Conservation (phyloP, 768 basidiomycete genomes). For the Leccinum truebloodii region DNA sequence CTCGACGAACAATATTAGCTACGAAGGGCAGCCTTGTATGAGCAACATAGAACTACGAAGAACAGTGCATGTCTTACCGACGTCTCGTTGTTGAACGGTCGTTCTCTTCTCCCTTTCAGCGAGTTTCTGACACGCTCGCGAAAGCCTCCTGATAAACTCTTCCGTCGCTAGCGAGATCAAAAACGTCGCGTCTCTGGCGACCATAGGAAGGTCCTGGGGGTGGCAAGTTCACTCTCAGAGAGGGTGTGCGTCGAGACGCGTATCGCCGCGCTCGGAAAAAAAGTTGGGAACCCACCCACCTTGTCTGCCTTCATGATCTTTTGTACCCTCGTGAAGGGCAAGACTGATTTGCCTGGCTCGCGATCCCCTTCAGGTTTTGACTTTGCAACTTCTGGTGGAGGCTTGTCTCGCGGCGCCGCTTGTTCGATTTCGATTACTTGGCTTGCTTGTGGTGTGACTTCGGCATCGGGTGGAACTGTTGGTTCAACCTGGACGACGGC, state of each 20-base stretch:
- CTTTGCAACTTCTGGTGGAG: slow-evolving; percentile 14
- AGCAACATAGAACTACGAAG: neutral
- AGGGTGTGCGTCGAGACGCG: neutral
- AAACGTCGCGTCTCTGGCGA: slow-evolving; percentile 77
- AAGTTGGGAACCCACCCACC: slow-evolving; percentile 38
- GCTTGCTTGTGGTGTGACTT: neutral
- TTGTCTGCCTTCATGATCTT: slow-evolving; percentile 86
- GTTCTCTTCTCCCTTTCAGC: slow-evolving; percentile 71
- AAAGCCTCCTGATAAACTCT: slow-evolving; percentile 79
- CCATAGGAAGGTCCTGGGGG: slow-evolving; percentile 68
- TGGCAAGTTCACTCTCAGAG: neutral
- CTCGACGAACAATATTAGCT: slow-evolving; percentile 65
- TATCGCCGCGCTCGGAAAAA: neutral
- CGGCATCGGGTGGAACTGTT: slow-evolving; percentile 6
- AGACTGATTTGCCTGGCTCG: slow-evolving; percentile 65
- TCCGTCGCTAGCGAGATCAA: slow-evolving; percentile 84
- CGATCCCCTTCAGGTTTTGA: slow-evolving; percentile 29
- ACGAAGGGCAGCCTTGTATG: slow-evolving; percentile 2
- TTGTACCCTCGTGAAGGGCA: slow-evolving; percentile 80
- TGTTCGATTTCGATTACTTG: slow-evolving; percentile 9
- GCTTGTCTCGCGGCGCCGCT: slow-evolving; percentile 7
- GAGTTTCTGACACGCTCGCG: slow-evolving; percentile 67
- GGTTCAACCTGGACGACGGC: slow-evolving; percentile 4
- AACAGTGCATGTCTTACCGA: slow-evolving; percentile 51
- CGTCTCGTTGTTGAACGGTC: slow-evolving; percentile 77